These are phyloP conservation scores for Capsicum baccatum DNA, from an alignment of 257 asterid species.

Conservation along the genomic window DNA sequence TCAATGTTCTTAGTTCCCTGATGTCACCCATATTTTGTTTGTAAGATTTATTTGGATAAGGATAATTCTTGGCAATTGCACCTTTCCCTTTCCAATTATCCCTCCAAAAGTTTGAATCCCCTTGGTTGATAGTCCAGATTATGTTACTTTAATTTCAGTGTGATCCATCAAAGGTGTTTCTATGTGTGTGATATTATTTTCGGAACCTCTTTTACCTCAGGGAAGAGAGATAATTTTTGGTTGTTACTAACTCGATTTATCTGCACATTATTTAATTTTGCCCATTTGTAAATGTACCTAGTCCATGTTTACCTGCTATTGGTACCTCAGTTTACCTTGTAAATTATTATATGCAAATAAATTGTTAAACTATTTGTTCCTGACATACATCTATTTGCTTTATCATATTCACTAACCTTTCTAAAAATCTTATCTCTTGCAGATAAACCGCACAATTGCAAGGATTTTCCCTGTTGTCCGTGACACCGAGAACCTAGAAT, in stretches of 20 bases:
- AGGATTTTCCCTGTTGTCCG: conserved; percentile 95
- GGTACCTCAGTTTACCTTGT: not conserved
- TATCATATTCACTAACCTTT: not conserved
- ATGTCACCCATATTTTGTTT: too few relatives aligned
- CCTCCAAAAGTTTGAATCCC: too few relatives aligned
- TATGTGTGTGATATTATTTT: too few relatives aligned
- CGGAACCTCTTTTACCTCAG: not conserved
- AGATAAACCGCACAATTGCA: conserved; percentile 92
- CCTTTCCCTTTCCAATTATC: too few relatives aligned
- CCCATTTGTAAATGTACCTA: not conserved
- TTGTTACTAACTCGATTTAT: not conserved
- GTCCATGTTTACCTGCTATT: not conserved
- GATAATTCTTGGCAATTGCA: too few relatives aligned
- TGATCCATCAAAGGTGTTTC: too few relatives aligned
- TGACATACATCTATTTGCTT: not conserved
- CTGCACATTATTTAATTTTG: not conserved
- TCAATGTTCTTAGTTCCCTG: too few relatives aligned
- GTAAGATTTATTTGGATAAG: too few relatives aligned
- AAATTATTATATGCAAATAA: not conserved
- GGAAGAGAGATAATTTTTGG: not conserved
- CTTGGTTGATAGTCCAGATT: too few relatives aligned
- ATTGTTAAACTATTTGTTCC: not conserved
- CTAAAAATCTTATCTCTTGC: conserved; percentile 31
- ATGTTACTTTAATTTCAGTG: too few relatives aligned
- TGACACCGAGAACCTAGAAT: conserved; percentile 90